Evolutionary conservation across 208 protist species (phyloP).

Genomic region (Trypanosoma lewisi): DNA sequence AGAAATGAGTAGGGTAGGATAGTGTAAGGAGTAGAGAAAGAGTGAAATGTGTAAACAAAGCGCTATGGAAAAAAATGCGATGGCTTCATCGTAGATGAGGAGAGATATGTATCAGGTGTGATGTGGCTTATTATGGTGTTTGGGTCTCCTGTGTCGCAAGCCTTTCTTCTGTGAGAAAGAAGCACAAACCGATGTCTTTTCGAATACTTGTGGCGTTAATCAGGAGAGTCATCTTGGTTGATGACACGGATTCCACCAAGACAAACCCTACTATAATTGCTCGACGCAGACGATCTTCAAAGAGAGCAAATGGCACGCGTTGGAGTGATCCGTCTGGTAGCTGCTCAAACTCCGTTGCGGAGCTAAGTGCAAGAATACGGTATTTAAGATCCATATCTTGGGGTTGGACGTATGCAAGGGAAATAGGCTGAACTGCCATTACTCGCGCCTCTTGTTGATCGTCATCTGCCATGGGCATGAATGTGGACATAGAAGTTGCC

Average conservation of each 20-base stretch:
- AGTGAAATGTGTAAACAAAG: neutral
- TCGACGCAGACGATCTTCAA: slow-evolving; percentile 38
- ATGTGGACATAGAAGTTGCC: slow-evolving; percentile 37
- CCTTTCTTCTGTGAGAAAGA: slow-evolving; percentile 37
- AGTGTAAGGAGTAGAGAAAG: neutral
- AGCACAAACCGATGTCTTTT: slow-evolving; percentile 49
- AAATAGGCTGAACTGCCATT: slow-evolving; percentile 22
- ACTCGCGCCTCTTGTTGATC: slow-evolving; percentile 19
- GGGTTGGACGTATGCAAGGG: slow-evolving; percentile 45
- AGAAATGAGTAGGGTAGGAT: too few species aligned
- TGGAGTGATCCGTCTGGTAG: slow-evolving; percentile 46
- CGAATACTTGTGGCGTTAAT: slow-evolving; percentile 33
- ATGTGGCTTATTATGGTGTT: neutral
- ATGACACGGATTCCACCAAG: slow-evolving; percentile 48
- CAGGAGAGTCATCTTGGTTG: slow-evolving; percentile 44
- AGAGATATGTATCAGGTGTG: neutral
- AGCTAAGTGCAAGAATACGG: slow-evolving; percentile 53
- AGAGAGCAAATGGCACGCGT: slow-evolving; percentile 39
- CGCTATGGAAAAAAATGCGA: neutral
- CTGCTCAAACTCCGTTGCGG: slow-evolving; percentile 48
- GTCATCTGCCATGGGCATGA: slow-evolving; percentile 69
- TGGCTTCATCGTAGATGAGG: too few species aligned
- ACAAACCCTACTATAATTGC: slow-evolving; percentile 52
- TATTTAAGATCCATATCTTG: slow-evolving; percentile 58
- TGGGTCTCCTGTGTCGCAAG: neutral